Evolutionary conservation across 768 basidiomycete genomes (phyloP).

Genomic region (Psilocybe sp.): DNA sequence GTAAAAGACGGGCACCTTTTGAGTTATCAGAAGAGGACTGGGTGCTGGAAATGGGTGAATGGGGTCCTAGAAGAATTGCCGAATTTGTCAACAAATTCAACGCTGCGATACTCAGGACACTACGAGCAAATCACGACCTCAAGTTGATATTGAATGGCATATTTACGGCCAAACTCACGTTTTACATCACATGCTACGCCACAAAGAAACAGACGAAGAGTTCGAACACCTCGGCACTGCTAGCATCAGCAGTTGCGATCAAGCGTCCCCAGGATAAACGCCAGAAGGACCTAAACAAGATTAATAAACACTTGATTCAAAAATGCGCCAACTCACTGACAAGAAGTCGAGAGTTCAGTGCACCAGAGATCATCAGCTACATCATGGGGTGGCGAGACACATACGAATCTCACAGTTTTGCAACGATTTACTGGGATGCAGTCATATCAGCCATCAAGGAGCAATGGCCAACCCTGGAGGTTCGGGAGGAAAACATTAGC

Average conservation of each 20-base stretch:
- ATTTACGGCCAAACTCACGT: background rate
- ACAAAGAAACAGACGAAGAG: constrained; percentile 1
- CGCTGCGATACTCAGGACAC: background rate
- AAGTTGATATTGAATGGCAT: constrained; percentile 4
- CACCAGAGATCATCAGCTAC: constrained; percentile 32
- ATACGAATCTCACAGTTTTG: constrained; percentile 33
- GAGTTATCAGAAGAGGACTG: background rate
- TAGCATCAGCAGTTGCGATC: background rate
- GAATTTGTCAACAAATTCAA: constrained; percentile 4
- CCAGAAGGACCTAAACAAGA: constrained; percentile 8
- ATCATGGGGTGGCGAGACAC: constrained; percentile 41
- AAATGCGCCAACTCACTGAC: constrained; percentile 29
- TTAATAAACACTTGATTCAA: constrained; percentile 27
- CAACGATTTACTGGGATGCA: constrained; percentile 29
- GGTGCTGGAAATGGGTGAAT: background rate
- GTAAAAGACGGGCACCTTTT: constrained; percentile 5
- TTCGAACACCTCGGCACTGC: background rate
- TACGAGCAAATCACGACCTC: background rate
- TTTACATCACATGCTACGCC: constrained; percentile 1
- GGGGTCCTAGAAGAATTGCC: background rate
- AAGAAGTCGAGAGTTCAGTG: constrained; percentile 32
- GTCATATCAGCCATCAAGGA: constrained; percentile 10
- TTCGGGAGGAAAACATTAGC: too few species aligned
- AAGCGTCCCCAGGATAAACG: background rate
- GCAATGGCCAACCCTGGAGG: background rate